Percentiles rank a stretch among this genome's conserved stretches.
Conservation (phyloP, 1,284 basidiomycete genomes). For the Marasmius sp. region DNA sequence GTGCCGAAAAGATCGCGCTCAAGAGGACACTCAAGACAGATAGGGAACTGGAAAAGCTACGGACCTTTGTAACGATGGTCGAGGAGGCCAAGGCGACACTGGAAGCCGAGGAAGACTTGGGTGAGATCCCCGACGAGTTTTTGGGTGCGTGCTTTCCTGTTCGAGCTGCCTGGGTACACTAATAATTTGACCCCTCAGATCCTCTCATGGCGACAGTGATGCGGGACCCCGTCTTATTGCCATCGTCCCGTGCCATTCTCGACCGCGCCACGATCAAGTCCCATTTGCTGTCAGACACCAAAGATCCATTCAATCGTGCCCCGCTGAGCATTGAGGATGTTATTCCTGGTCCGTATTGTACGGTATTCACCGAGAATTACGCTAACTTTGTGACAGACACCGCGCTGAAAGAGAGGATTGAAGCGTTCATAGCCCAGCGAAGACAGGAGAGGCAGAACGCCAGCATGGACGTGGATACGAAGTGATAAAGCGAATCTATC, state of each 20-base stretch:
- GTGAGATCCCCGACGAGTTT: slow-evolving; percentile 96
- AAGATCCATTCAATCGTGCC: slow-evolving; percentile 88
- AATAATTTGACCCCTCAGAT: slow-evolving; percentile 47
- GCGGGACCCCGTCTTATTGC: slow-evolving; percentile 93
- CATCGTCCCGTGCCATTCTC: slow-evolving; percentile 78
- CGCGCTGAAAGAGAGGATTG: slow-evolving; percentile 45
- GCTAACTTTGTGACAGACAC: slow-evolving; percentile 27
- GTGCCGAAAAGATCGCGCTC: slow-evolving; percentile 73
- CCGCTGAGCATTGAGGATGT: slow-evolving; percentile 83
- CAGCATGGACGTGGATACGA: not conserved
- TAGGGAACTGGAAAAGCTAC: slow-evolving; percentile 76
- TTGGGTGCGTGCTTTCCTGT: slow-evolving; percentile 56
- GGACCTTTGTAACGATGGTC: slow-evolving; percentile 77
- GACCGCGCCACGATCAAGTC: slow-evolving; percentile 96
- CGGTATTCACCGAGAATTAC: not conserved
- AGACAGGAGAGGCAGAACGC: slow-evolving; percentile 26
- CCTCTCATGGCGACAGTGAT: slow-evolving; percentile 94
- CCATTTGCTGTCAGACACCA: slow-evolving; percentile 88
- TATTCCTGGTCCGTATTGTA: slow-evolving; percentile 56
- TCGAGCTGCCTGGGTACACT: not conserved
- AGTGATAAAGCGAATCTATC: not conserved
- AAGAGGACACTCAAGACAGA: slow-evolving; percentile 76
- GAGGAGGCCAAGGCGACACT: slow-evolving; percentile 80
- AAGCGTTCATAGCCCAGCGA: slow-evolving; percentile 40
- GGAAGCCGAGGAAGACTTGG: slow-evolving; percentile 89